These are phyloP conservation scores for Penicillium alfredii DNA, from an alignment of 495 filamentous ascomycete species.

Conservation along the genomic window DNA sequence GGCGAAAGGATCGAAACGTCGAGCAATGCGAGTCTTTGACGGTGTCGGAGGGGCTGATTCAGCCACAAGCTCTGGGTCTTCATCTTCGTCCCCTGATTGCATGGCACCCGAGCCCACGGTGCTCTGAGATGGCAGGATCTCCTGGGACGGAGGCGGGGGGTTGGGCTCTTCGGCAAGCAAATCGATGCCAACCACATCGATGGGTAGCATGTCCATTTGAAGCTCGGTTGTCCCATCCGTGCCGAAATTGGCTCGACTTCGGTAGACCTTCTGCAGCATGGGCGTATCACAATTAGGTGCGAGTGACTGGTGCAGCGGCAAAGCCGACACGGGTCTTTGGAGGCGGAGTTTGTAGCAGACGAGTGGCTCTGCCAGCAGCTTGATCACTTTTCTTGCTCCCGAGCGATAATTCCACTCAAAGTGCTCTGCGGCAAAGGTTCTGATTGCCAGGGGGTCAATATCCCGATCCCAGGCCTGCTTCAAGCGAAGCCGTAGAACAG, in stretches of 20 bases:
- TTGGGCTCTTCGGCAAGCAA: conserved; percentile 62
- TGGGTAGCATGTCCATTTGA: conserved; percentile 69
- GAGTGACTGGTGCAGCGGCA: conserved; percentile 17
- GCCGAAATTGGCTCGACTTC: conserved; percentile 58
- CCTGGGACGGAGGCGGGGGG: conserved; percentile 39
- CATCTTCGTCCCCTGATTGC: conserved; percentile 48
- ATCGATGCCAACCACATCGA: conserved; percentile 70
- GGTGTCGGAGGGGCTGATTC: conserved; percentile 19
- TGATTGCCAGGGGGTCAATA: conserved; percentile 61
- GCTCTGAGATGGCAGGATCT: conserved; percentile 5
- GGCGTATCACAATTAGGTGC: conserved; percentile 31
- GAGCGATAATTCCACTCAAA: conserved; percentile 79
- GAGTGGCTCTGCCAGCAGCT: conserved; percentile 71
- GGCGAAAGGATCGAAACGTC: conserved; percentile 59
- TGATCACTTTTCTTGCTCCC: conserved; percentile 81
- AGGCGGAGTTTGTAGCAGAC: conserved; percentile 59
- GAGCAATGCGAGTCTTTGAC: conserved; percentile 44
- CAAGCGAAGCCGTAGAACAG: conserved; percentile 42
- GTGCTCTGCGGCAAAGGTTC: conserved; percentile 65
- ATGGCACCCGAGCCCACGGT: too few species aligned
- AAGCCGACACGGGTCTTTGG: conserved; percentile 20
- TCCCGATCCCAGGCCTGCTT: conserved; percentile 55
- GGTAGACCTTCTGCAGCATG: conserved; percentile 53
- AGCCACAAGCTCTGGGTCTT: conserved; percentile 37
- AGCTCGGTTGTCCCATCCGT: conserved; percentile 73